phyloP scores from a whole-genome alignment of 257 asterid genomes.

The Nicotiana benthamiana region DNA sequence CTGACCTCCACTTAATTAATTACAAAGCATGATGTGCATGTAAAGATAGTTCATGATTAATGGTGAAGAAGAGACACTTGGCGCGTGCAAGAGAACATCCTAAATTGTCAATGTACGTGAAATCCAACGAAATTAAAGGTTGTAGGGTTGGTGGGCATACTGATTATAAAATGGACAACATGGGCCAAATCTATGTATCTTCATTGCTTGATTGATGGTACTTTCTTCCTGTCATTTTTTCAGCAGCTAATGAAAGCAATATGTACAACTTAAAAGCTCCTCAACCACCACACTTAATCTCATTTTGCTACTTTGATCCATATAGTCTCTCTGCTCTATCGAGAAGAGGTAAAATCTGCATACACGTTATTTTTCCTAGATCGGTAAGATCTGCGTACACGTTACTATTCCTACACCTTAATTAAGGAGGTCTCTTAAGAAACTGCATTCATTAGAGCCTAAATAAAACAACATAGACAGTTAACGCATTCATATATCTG shows the following conservation, averaged over 20 bases:
- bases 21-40: background rate
- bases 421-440: too few species aligned
- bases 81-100: background rate
- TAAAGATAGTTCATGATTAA: conserved; percentile 10
- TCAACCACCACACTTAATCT: background rate
- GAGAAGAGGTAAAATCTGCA: too few species aligned
- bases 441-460: too few species aligned
- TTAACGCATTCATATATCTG: too few species aligned
- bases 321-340: too few species aligned
- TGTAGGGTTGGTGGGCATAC: background rate
- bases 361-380: too few species aligned
- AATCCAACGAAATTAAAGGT: background rate
- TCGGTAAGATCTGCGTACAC: too few species aligned
- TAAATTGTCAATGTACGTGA: background rate
- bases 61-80: background rate
- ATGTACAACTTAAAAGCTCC: background rate
- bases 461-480: too few species aligned
- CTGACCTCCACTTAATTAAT: background rate
- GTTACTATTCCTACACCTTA: too few species aligned
- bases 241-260: background rate
- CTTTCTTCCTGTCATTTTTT: background rate
- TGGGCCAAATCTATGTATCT: conserved; percentile 1
- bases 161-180: conserved; percentile 2
- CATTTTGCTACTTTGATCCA: background rate
- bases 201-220: background rate